Conservation (phyloP, 768 basidiomycete species). For the Imleria badia region DNA sequence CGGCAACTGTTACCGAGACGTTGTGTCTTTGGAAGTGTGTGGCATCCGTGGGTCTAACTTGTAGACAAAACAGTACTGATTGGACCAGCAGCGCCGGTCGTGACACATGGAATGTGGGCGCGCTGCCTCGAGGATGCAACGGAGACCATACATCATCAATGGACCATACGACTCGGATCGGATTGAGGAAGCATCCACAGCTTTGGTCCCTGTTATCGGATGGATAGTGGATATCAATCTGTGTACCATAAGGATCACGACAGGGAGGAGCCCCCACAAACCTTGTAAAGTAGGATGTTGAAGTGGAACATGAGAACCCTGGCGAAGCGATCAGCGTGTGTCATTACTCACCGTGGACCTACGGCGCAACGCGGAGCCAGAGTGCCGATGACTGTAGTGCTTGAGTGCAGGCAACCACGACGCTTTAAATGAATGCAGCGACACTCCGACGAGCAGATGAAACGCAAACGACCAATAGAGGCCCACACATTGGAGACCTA, state of each 20-base stretch:
- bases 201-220: not conserved
- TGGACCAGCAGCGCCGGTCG: not conserved
- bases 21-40: not conserved
- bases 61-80: not conserved
- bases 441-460: not conserved
- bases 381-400: not conserved
- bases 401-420: not conserved
- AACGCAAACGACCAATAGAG: not conserved
- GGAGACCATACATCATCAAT: not conserved
- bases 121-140: slow-evolving; percentile 13
- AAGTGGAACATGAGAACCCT: not conserved
- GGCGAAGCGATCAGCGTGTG: not conserved
- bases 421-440: not conserved
- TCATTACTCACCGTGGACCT: not conserved
- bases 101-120: not conserved
- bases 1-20: not conserved
- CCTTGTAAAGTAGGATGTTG: not conserved
- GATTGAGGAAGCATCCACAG: not conserved
- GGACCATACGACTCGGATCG: not conserved
- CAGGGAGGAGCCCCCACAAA: not conserved
- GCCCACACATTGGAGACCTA: too few species aligned
- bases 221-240: not conserved
- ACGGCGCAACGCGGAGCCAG: not conserved
- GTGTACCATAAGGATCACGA: too few species aligned
- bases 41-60: not conserved